Base-by-base conservation (phyloP, 768 basidiomycete species). In the Paxillus rubicundulus region DNA sequence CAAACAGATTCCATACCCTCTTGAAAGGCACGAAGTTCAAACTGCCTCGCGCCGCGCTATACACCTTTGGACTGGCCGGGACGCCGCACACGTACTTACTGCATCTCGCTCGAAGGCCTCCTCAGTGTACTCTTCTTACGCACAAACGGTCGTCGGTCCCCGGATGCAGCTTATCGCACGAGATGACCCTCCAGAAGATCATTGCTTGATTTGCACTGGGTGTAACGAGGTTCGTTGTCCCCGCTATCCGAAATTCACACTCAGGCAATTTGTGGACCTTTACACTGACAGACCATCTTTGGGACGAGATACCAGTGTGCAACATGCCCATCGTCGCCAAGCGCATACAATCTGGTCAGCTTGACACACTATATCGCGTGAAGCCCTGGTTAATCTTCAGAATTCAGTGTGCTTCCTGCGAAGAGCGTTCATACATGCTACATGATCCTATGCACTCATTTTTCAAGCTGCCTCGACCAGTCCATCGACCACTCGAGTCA, bases 271-370 rank as follows among this genome's bases (percentile, higher is more conserved):
- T 32, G 1, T 17, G 34, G 1, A 49, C 12, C 21, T 9, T 24
- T 49, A 18, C 20, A 4, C 21, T 54, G 51, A 36, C 60, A 92
- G 89, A 70, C 76, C 24, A 93, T 96, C 50, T 68, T 83, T 47
- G 93, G 95, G 5, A 72, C 80, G 42, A 77, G 94, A 39, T 98
- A 87, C 66, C 94, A 97, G 64, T 98, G 95, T 64, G 91, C 87
- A 13, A 87, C 86, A 54, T 98, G 95, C 61, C 82, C 91, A 0
- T 93, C 93, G 4, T 74, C 74, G 36, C 85, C 91, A 0, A 72
- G 71, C 17, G 67, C 82, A 9, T 94, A 82, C 67, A 95, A 80
- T 65, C 70, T 97, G 62, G 94, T 96, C 17, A 17, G 68, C 59
- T 8, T 55, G 16, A 47, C 44, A 45, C 13, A 6, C 6, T 1